Base-by-base conservation (phyloP, 2,329 filamentous ascomycete genomes). In the Boeremia lycopersici region DNA sequence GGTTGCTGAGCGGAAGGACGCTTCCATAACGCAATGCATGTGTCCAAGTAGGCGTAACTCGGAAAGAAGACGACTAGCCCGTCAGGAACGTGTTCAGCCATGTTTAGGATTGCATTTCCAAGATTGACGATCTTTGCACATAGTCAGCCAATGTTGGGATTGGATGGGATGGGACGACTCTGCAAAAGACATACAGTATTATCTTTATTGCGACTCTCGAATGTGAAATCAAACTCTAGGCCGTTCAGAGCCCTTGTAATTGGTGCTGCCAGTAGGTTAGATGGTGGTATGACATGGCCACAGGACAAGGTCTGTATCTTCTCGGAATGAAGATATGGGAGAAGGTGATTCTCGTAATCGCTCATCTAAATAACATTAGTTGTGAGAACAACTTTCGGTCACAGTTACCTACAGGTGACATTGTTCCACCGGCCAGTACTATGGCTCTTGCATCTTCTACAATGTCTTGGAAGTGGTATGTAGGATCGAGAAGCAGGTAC, bases 1-100 rank as follows among this genome's bases (percentile, higher is more conserved):
- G 34, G 11, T 39, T 60, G 1, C 19, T 30, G 4, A 33, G 12
- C 1, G 25, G 48, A 45, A 3, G 65, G 45, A n/a, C 66, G 63
- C 50, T 76, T 76, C 80, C 80, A 82, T 0, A 67, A 63, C 5
- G 61, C 59, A 10, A 76, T 63, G 6, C 96, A 90, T 41, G 87
- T 85, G 43, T 92, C 87, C 0, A 99, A 84, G 72, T 96, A 98
- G 9, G 89, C 85, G 73, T 99, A 98, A 74, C 92, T 96, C 1
- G 95, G 93, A 65, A 99, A 98, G 79, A 99, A 99, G 0, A 93
- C 87, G 0, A 99, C 91, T 1, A 97, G 84, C 2, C 95, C 95
- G 63, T 97, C 93, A 0, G 91, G 91, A 0, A 97, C 89, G 4
- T 86, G 78, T 6, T 83, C 81, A 64, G 89, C 90, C 5, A 95